Evolutionary conservation across 2,329 filamentous ascomycete species (phyloP), one percentile per base, ranked within the genome.

Genomic region (Diplodia mutila): DNA sequence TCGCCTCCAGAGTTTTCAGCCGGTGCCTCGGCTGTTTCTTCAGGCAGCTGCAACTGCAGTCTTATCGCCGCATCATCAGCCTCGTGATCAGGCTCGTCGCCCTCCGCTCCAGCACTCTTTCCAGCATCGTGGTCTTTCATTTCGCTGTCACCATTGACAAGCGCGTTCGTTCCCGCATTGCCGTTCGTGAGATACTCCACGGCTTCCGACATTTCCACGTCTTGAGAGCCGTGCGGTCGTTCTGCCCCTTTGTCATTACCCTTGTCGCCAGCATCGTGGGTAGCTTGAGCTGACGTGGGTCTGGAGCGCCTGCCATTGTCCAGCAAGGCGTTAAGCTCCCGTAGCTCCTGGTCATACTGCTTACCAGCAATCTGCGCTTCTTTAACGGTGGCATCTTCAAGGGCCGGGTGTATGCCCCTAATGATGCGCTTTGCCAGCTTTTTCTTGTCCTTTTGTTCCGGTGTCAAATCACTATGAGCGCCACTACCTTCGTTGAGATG

Each of bases 361-460:
- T 89, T 90, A 64, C 89, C 86, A 61, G 86, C 89, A 51, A 97
- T 85, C 69, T 95, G 91, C n/a, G 91, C 89, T 77, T 98, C 94
- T 66, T 92, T 91, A 65, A 86, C 86, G 55, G 93, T 80, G 0
- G 93, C 93, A 66, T 87, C 85, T 76, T 97, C 91, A 3, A 97
- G 83, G 53, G 89, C 85, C 16, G 91, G 89, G 76, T 96, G 92
- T 37, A 97, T 86, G 0, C 89, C 88, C 77, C 93, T 96, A 71
- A 97, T 86, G 69, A 97, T 97, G 29, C 93, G 88, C 79, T 96
- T 97, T 27, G 91, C 93, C n/a, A 97, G 82, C 72, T 90, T 91
- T 73, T 92, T 91, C 69, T 91, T 89, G 72, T 97, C 91, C 68
- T 92, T 91, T 69, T 93, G 88, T 73, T 97, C 93, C 11, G 85